Conservation (phyloP, 1,139 yeast species). For the Trichomonascaceae sp. region DNA sequence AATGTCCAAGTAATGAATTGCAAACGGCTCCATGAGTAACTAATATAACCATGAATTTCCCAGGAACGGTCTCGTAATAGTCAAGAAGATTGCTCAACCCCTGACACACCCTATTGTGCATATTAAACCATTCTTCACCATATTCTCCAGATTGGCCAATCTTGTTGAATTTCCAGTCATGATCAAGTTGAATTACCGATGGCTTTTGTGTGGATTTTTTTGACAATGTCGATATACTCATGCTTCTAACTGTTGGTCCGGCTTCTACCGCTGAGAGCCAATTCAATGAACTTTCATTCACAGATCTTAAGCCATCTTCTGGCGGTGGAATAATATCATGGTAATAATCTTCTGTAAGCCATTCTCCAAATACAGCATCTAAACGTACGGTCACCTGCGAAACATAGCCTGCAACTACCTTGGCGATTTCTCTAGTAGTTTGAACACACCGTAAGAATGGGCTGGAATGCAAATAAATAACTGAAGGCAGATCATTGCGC, state of each 20-base stretch:
- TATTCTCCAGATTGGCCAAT: slow-evolving; percentile 34
- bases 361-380: slow-evolving; percentile 36
- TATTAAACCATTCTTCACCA: slow-evolving; percentile 35
- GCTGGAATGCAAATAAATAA: slow-evolving; percentile 31
- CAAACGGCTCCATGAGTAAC: slow-evolving; percentile 40
- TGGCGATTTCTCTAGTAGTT: slow-evolving; percentile 31
- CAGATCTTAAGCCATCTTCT: slow-evolving; percentile 28
- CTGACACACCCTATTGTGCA: slow-evolving; percentile 31
- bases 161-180: slow-evolving; percentile 27
- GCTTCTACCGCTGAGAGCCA: slow-evolving; percentile 18
- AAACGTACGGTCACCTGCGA: slow-evolving; percentile 22
- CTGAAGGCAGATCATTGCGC: not conserved
- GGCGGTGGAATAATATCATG: slow-evolving; percentile 33
- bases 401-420: slow-evolving; percentile 12
- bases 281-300: slow-evolving; percentile 24
- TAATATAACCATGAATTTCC: slow-evolving; percentile 25
- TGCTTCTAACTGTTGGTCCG: not conserved
- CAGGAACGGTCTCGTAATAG: slow-evolving; percentile 17
- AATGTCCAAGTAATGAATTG: slow-evolving; percentile 33
- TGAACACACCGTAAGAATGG: slow-evolving; percentile 37
- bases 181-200: slow-evolving; percentile 9
- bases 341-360: slow-evolving; percentile 37
- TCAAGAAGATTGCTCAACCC: slow-evolving; percentile 27
- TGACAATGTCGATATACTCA: slow-evolving; percentile 3
- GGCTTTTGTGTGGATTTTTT: not conserved